A percentile compares a stretch with the other conserved stretches of the same genome.
Conservation (phyloP, 2,329 filamentous ascomycete species). For the Stachybotrys elegans region DNA sequence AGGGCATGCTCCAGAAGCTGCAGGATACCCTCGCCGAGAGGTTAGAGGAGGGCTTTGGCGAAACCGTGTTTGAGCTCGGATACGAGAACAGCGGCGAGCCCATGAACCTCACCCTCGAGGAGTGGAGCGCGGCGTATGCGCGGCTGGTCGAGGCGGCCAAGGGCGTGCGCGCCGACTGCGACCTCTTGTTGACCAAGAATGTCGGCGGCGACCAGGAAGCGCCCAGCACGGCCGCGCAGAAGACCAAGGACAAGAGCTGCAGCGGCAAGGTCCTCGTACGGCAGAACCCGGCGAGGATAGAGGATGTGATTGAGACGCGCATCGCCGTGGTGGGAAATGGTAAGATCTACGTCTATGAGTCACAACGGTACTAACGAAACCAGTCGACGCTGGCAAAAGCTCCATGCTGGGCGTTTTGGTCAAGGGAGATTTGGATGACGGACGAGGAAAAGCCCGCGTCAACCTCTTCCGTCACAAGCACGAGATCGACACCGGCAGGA, state of each 20-base stretch:
- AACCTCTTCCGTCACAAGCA: conserved; percentile 98
- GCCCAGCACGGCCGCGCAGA: conserved; percentile 44
- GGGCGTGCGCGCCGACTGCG: conserved; percentile 65
- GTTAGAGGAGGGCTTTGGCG: conserved; percentile 78
- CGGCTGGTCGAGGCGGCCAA: conserved; percentile 63
- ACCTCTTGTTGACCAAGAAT: conserved; percentile 83
- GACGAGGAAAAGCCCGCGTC: conserved; percentile 85
- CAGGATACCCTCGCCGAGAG: conserved; percentile 61
- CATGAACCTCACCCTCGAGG: conserved; percentile 67
- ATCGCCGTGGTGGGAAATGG: conserved; percentile 96
- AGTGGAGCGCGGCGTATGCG: conserved; percentile 70
- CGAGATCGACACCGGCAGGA: conserved; percentile 91
- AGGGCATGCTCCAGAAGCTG: conserved; percentile 59
- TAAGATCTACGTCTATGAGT: conserved; percentile 25
- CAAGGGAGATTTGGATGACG: conserved; percentile 92
- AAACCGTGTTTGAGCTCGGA: conserved; percentile 87
- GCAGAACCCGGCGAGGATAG: conserved; percentile 64
- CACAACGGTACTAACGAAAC: background rate
- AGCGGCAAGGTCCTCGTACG: conserved; percentile 86
- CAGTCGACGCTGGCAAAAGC: conserved; percentile 92
- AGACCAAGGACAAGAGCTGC: conserved; percentile 65
- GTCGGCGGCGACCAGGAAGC: conserved; percentile 75
- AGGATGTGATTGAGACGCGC: conserved; percentile 90
- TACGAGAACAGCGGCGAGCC: conserved; percentile 85
- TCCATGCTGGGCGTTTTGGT: conserved; percentile 94